These are phyloP conservation scores for Ramaria rubella DNA, from an alignment of 768 basidiomycete species.

Conservation along the genomic window DNA sequence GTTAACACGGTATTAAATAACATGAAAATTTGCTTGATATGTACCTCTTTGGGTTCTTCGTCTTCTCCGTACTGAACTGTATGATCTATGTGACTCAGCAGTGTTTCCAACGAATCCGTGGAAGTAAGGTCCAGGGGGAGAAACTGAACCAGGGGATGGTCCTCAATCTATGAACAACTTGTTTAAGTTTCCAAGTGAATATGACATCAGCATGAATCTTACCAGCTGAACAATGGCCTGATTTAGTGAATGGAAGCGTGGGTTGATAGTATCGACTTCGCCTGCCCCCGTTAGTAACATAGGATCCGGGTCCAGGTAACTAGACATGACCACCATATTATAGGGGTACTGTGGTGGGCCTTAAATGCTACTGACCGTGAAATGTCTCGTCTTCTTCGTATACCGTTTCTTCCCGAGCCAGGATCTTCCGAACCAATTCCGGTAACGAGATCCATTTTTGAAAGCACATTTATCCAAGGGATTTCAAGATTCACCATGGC, in stretches of 20 bases:
- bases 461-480: constrained; percentile 97
- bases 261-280: constrained; percentile 51
- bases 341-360: not conserved
- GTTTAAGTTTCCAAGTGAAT: not conserved
- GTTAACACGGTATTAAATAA: not conserved
- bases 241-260: constrained; percentile 89
- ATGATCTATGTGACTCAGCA: constrained; percentile 94
- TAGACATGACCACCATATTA: constrained; percentile 19
- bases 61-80: constrained; percentile 99
- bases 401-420: constrained; percentile 60
- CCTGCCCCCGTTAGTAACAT: constrained; percentile 62
- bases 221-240: constrained; percentile 93
- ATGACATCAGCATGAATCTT: constrained; percentile 23
- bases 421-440: constrained; percentile 49
- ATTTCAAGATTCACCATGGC: constrained; percentile 98
- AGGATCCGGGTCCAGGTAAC: constrained; percentile 95
- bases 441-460: constrained; percentile 97
- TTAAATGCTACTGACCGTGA: constrained; percentile 54
- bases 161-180: constrained; percentile 71
- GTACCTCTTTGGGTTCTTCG: constrained; percentile 91
- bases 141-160: constrained; percentile 96
- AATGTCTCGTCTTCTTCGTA: constrained; percentile 70
- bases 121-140: constrained; percentile 87
- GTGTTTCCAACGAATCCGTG: constrained; percentile 82
- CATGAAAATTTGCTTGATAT: constrained; percentile 13